Evolutionary conservation across 73 alveolate genomes (phyloP), one percentile per base, ranked within the genome.

Genomic region (Blepharisma japonicum): DNA sequence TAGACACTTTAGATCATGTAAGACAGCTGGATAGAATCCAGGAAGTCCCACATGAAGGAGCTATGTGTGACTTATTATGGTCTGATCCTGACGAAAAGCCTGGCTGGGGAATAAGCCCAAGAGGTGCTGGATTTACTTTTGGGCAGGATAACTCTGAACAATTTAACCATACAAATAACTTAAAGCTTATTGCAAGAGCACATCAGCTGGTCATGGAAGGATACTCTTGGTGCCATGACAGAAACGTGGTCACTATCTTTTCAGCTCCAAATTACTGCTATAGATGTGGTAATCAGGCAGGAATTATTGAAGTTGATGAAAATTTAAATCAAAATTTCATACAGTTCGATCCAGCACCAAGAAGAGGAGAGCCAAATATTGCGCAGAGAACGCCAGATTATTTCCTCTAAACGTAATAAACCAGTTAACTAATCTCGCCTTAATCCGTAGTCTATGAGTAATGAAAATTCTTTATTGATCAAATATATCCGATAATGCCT

Each of bases 231-330:
- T 20, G 68, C 27, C 98, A 95, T 55, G 95, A 95, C 46, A 93
- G 88, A 84, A 90, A 95, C 68, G 89, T 90, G 68, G 97, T 90
- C 76, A 94, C 98, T 38, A 86, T 95, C 67, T 95, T 94, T 88
- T 89, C 97, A 8, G 99, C 99, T n/a, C 99, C 99, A 21, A 95
- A 95, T 86, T 95, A 95, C 88, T 93, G 99, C 86, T 93, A 94
- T 83, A 84, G 99, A 88, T 96, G 99, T 81, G 98, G 96, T n/a
- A 94, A 96, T 80, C 91, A 96, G 71, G 98, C 98, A 45, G 98
- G 97, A 25, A 93, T 94, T 54, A 83, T 94, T 88, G 98, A 94
- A 79, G 94, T 94, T 21, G 98, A 94, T 61, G 96, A 90, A 84
- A 83, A 82, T 83, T 88, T 91, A 77, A 91, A 87, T 71, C 81